Conservation (phyloP, 768 basidiomycete species). For the Rhizopogon vesiculosus region DNA sequence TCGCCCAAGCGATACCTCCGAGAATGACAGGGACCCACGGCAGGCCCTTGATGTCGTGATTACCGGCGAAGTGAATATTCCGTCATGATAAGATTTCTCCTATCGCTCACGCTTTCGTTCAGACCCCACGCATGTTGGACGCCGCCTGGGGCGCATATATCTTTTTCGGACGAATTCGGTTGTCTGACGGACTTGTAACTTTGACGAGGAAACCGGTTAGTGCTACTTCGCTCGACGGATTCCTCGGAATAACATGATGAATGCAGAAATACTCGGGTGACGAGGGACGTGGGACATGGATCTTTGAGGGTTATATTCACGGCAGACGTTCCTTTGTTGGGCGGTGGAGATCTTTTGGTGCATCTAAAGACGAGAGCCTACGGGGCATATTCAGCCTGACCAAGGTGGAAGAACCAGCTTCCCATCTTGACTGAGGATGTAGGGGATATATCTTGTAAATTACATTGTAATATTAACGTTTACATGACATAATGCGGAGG, state of each 20-base stretch:
- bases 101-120: conserved; percentile 17
- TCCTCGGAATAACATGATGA: conserved; percentile 1
- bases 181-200: conserved; percentile 52
- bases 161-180: conserved; percentile 52
- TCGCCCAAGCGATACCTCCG: conserved; percentile 22
- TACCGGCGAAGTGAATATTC: conserved; percentile 26
- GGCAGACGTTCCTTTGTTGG: conserved; percentile 49
- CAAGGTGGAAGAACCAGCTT: conserved; percentile 28
- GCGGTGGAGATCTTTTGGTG: conserved; percentile 40
- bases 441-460: not conserved
- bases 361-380: conserved; percentile 29
- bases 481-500: conserved; percentile 1
- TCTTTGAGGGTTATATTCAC: conserved; percentile 52
- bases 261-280: conserved; percentile 36
- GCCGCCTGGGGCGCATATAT: conserved; percentile 64
- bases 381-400: conserved; percentile 57
- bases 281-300: conserved; percentile 44
- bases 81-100: conserved; percentile 12
- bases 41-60: conserved; percentile 33
- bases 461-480: not conserved
- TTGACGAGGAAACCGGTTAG: conserved; percentile 61
- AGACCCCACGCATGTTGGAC: conserved; percentile 54
- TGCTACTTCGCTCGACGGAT: conserved; percentile 6
- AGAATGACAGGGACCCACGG: conserved; percentile 22
- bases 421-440: not conserved